A percentile compares a stretch with the other conserved stretches of the same genome.
phyloP scores from a whole-genome alignment of 2,329 filamentous ascomycete genomes.

The Pseudogymnoascus sp. region DNA sequence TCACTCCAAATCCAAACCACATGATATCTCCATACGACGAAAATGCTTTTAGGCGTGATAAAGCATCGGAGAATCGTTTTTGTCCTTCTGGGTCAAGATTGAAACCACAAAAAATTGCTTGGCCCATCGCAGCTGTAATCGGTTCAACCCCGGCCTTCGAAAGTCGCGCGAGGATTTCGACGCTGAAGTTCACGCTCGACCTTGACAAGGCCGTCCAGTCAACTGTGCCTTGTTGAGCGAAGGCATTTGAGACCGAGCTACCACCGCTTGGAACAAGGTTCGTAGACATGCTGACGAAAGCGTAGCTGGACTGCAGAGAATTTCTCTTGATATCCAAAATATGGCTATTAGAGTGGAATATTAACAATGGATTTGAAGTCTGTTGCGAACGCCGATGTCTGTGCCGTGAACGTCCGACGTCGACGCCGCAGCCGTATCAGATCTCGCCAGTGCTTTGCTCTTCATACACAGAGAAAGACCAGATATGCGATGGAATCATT shows the following conservation, averaged over 20 bases:
- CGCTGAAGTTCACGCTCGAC: slow-evolving; percentile 14
- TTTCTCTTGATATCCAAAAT: background rate
- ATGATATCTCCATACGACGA: slow-evolving; percentile 15
- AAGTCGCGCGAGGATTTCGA: slow-evolving; percentile 16
- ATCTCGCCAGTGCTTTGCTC: background rate
- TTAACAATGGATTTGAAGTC: background rate
- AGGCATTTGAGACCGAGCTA: background rate
- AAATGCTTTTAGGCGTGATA: slow-evolving; percentile 16
- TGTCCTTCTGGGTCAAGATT: slow-evolving; percentile 12
- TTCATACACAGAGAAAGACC: background rate
- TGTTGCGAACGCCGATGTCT: background rate
- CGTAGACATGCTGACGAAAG: background rate
- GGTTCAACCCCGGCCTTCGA: slow-evolving; percentile 18
- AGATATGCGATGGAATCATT: background rate
- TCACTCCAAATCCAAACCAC: slow-evolving; percentile 23
- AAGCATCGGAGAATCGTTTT: slow-evolving; percentile 7
- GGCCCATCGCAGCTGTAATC: slow-evolving; percentile 16
- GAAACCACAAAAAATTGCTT: slow-evolving; percentile 16
- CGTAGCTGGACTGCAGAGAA: background rate
- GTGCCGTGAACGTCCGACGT: background rate
- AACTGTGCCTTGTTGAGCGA: slow-evolving; percentile 15
- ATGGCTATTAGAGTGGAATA: background rate
- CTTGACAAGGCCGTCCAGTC: slow-evolving; percentile 18
- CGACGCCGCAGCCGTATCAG: background rate
- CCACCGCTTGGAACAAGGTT: background rate